Base-by-base conservation (phyloP, 352 stramenopile species). In the Globisporangium irregulare region DNA sequence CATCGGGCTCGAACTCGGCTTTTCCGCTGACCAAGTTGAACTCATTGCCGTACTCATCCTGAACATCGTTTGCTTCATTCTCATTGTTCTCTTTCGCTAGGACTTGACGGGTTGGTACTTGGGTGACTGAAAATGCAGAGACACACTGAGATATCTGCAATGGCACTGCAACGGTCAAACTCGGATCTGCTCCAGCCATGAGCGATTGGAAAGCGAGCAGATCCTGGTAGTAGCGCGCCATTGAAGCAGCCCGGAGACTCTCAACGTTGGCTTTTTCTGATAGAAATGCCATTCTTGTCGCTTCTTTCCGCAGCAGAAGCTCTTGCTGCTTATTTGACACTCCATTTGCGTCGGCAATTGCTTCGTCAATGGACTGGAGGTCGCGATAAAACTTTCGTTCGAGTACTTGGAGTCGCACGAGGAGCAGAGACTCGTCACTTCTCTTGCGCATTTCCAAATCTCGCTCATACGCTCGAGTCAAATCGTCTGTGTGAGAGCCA, bases 171-270 rank as follows among this genome's bases (percentile, higher is more conserved):
- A 29, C 6, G 22, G 27, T 24, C 14, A 64, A 25, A 18, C 7
- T 60, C 6, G 62, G 7, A 25, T 48, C 34, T 46, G n/a, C 55
- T 48, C 24, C 41, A 2, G 64, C 27, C 25, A 73, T 34, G 14
- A 90, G 64, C 1, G 79, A 80, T 20, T 81, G 80, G 38, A 90
- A 86, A 0, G 74, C 67, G 10, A 89, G 70, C 20, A 92, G 34
- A 48, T 92, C 84, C 56, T 90, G 79, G 43, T 89, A 92, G 61
- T 87, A 92, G 14, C 78, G 75, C 14, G 80, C 78, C 29, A 78
- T 86, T 24, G 74, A 81, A 0, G 84, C 74, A 2, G 82, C 79
- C 43, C 77, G 81, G 10, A 87, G 57, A 36, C 79, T 88, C 53
- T 91, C 80, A 29, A 91, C 61, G 46, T 80, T 79, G 1, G 79